Base-by-base conservation (phyloP, 495 filamentous ascomycete genomes). In the Pyronema domesticum region DNA sequence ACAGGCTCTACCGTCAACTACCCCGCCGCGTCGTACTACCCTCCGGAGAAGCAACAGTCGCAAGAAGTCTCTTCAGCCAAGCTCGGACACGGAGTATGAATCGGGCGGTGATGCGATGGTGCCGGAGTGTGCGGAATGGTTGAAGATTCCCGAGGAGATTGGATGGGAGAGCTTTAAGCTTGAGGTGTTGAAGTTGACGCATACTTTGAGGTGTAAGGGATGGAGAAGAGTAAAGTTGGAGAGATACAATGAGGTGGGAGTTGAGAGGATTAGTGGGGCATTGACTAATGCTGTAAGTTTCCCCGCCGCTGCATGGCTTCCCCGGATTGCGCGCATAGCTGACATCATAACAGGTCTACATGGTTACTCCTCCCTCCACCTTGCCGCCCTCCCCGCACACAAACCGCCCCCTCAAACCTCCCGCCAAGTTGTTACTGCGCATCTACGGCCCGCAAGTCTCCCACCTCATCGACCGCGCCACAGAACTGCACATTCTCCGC, bases 371-470 rank as follows among this genome's bases (percentile, higher is more conserved):
- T 82, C 8, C 70, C 72, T 39, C 47, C 61, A 11, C 58, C 66
- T 23, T 11, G 11, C 35, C 8, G 14, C 48, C 33, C 34, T 19
- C 9, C 15, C 55, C n/a, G 11, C 19, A 17, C 18, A 15, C 35
- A 14, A 9, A 23, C 35, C 33, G 23, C 45, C 17, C 18, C 18
- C 47, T 18, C 17, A 36, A 51, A 48, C 7, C 13, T 6, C 50
- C 50, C 36, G 34, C 50, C 35, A 95, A 95, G 65, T 76, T 99
- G 9, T 73, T 99, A 1, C 70, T 99, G 39, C 80, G 91, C 23
- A 85, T 99, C 45, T 99, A 99, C 62, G 93, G 91, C 0, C 88
- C 91, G 6, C 86, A 96, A 60, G 93, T 89, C 5, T 87, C 91
- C 55, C 89, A 96, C 68, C 73, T 99, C 33, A 96, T 99, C 58